A percentile compares a stretch with the other conserved stretches of the same genome.
These are phyloP conservation scores for Setomelanomma holmii DNA, from an alignment of 2,329 filamentous ascomycete genomes.

Conservation along the genomic window DNA sequence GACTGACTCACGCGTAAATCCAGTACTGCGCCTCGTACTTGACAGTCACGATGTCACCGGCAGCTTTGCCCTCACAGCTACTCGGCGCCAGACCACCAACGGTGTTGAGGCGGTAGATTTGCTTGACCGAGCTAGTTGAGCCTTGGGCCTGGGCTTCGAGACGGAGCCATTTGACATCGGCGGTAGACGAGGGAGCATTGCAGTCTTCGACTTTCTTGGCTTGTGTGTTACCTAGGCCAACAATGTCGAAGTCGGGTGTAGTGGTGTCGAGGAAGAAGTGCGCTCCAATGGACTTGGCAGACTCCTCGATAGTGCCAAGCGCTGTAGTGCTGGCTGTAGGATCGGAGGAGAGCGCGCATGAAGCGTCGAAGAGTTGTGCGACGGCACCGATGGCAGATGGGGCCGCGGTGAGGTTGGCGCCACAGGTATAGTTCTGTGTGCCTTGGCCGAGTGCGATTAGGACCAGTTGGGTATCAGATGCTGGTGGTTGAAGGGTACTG, in stretches of 20 bases:
- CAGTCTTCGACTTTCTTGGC: slow-evolving; percentile 69
- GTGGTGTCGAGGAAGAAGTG: slow-evolving; percentile 80
- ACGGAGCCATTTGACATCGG: slow-evolving; percentile 79
- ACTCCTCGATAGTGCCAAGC: slow-evolving; percentile 32
- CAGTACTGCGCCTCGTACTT: slow-evolving; percentile 84
- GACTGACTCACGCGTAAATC: slow-evolving; percentile 57
- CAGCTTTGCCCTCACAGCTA: slow-evolving; percentile 65
- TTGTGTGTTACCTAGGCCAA: slow-evolving; percentile 68
- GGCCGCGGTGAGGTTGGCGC: slow-evolving; percentile 25
- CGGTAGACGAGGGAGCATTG: slow-evolving; percentile 66
- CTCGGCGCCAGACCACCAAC: slow-evolving; percentile 78
- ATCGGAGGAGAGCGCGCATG: slow-evolving; percentile 24
- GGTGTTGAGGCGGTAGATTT: slow-evolving; percentile 84
- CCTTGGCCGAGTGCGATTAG: slow-evolving; percentile 57
- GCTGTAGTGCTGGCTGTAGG: slow-evolving; percentile 27
- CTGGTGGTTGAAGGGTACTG: slow-evolving; percentile 33
- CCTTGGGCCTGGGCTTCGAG: slow-evolving; percentile 58
- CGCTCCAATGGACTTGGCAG: slow-evolving; percentile 60
- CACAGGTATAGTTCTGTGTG: slow-evolving; percentile 60
- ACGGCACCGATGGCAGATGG: slow-evolving; percentile 54
- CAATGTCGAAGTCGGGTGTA: slow-evolving; percentile 83
- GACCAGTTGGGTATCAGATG: slow-evolving; percentile 45
- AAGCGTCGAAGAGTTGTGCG: slow-evolving; percentile 41
- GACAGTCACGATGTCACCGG: slow-evolving; percentile 67
- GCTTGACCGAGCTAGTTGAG: slow-evolving; percentile 59